These are phyloP conservation scores for Catharanthus roseus DNA, from an alignment of 257 asterid genomes.

Conservation along the genomic window DNA sequence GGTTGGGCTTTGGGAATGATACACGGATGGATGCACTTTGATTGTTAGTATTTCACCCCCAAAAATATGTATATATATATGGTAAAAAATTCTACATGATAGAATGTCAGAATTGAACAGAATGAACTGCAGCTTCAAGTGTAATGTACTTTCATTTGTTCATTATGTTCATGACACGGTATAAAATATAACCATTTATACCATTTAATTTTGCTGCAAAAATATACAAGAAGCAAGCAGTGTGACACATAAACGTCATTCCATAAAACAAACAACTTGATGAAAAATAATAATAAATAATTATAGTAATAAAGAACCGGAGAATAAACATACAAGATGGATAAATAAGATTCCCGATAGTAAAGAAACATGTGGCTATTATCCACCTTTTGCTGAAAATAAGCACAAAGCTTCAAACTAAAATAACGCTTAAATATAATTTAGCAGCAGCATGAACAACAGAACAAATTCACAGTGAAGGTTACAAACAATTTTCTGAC, in stretches of 20 bases:
- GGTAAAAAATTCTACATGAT: too few relatives aligned
- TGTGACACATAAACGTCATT: not conserved
- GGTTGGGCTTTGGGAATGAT: too few relatives aligned
- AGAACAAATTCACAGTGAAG: constrained; percentile 14
- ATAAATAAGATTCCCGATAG: not conserved
- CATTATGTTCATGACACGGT: too few relatives aligned
- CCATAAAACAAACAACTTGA: not conserved
- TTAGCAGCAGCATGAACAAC: constrained; percentile 15
- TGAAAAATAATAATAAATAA: constrained; percentile 2
- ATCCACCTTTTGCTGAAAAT: constrained; percentile 4
- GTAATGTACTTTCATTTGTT: too few relatives aligned
- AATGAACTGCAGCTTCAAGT: too few relatives aligned
- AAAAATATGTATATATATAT: too few relatives aligned
- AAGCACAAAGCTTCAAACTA: constrained; percentile 16
- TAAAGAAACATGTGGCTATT: not conserved
- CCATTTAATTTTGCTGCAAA: not conserved
- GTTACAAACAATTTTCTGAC: constrained; percentile 22
- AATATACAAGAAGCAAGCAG: not conserved
- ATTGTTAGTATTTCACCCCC: too few relatives aligned
- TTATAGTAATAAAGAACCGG: too few relatives aligned
- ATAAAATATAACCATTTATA: too few relatives aligned
- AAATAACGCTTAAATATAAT: constrained; percentile 11
- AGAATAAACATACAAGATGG: not conserved
- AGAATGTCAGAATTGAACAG: too few relatives aligned
- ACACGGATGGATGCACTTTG: too few relatives aligned